These are phyloP conservation scores for Cercospora sp. DNA, from an alignment of 2,329 filamentous ascomycete species.

Conservation along the genomic window DNA sequence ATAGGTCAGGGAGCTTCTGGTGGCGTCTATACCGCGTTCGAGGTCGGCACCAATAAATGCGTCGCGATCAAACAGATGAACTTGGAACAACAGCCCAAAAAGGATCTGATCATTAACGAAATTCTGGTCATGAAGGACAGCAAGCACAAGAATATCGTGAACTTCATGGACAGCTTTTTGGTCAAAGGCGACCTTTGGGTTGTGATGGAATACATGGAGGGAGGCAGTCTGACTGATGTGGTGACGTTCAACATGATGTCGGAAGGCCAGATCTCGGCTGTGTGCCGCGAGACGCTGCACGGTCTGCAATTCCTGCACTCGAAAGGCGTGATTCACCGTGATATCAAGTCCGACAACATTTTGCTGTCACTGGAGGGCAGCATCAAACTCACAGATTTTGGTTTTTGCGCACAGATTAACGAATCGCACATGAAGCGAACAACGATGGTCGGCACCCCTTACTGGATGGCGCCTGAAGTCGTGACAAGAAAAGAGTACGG, in stretches of 20 bases:
- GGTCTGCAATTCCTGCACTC: slow-evolving; percentile 94
- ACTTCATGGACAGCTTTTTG: slow-evolving; percentile 97
- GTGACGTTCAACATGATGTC: slow-evolving; percentile 99
- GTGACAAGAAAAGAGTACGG: slow-evolving; percentile 97
- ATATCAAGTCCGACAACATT: slow-evolving; percentile 99
- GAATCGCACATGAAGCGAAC: slow-evolving; percentile 95
- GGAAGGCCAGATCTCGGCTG: slow-evolving; percentile 92
- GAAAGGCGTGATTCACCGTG: slow-evolving; percentile 95
- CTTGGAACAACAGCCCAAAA: slow-evolving; percentile 95
- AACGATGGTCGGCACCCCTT: slow-evolving; percentile 98
- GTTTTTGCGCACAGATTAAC: slow-evolving; percentile 98
- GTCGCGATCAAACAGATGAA: slow-evolving; percentile 99
- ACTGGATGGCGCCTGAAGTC: slow-evolving; percentile 99
- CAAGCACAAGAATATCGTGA: slow-evolving; percentile 97
- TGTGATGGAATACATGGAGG: slow-evolving; percentile 99
- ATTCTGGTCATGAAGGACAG: slow-evolving; percentile 99
- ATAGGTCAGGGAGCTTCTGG: slow-evolving; percentile 97
- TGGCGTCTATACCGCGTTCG: slow-evolving; percentile 89
- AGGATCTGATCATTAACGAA: slow-evolving; percentile 98
- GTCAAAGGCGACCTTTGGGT: slow-evolving; percentile 93
- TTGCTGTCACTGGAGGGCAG: slow-evolving; percentile 89
- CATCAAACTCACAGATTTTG: slow-evolving; percentile 98
- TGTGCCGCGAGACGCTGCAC: slow-evolving; percentile 88
- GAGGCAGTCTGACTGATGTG: slow-evolving; percentile 93
- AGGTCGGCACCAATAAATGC: slow-evolving; percentile 77